Percentiles rank a stretch among this genome's conserved stretches.
phyloP scores from a whole-genome alignment of 768 basidiomycete species.

The Paxillus involutus region DNA sequence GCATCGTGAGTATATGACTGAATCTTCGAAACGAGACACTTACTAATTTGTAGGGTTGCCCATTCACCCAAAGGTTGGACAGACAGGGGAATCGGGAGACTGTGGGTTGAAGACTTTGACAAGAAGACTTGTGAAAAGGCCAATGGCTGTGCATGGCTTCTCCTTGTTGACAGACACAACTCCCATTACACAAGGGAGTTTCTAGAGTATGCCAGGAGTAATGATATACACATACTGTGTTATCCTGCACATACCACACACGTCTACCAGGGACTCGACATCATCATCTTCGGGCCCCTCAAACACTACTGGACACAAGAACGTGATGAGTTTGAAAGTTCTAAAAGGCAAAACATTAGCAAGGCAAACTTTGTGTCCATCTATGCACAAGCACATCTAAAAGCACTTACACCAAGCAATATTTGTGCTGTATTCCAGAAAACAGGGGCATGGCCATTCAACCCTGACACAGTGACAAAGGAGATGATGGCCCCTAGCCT shows the following conservation, averaged over 20 bases:
- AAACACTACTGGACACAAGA: constrained; percentile 30
- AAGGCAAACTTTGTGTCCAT: not conserved
- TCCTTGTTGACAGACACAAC: constrained; percentile 46
- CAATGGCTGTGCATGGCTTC: constrained; percentile 26
- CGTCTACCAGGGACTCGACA: constrained; percentile 41
- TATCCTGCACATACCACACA: constrained; percentile 33
- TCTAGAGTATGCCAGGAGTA: constrained; percentile 34
- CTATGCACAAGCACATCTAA: not conserved
- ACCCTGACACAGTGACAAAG: not conserved
- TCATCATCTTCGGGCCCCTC: constrained; percentile 33
- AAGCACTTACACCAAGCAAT: not conserved
- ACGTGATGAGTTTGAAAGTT: constrained; percentile 1
- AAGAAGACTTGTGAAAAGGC: constrained; percentile 33
- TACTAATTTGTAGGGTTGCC: too few relatives aligned
- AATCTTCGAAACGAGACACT: too few relatives aligned
- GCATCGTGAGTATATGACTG: too few relatives aligned
- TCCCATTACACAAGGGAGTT: constrained; percentile 40
- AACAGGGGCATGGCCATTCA: constrained; percentile 1
- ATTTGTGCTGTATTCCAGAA: not conserved
- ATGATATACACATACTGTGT: constrained; percentile 40
- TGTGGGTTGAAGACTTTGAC: constrained; percentile 32
- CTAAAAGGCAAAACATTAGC: not conserved
- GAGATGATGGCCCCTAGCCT: constrained; percentile 1
- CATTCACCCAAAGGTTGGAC: too few relatives aligned
- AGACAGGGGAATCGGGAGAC: constrained; percentile 16